Conservation (phyloP, 2,329 filamentous ascomycete species). For the Chalaropsis ovoidea region DNA sequence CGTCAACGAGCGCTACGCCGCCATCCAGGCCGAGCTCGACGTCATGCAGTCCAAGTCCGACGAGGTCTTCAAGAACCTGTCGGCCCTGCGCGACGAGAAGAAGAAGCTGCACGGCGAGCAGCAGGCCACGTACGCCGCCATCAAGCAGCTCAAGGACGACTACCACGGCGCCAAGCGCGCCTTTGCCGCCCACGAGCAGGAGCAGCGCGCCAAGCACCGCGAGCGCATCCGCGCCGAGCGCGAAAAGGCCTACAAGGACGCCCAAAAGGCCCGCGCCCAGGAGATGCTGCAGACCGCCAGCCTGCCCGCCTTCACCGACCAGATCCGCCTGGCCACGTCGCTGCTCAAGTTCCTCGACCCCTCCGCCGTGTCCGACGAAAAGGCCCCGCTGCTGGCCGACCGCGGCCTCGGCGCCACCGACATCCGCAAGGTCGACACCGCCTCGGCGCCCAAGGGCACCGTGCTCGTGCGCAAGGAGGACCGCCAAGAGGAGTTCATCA, state of each 20-base stretch:
- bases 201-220: constrained; percentile 63
- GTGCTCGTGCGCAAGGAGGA: constrained; percentile 71
- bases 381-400: constrained; percentile 52
- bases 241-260: constrained; percentile 59
- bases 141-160: constrained; percentile 81
- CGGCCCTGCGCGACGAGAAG: constrained; percentile 72
- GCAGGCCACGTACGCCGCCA: constrained; percentile 70
- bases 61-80: constrained; percentile 78
- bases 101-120: constrained; percentile 75
- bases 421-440: constrained; percentile 72
- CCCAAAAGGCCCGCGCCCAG: constrained; percentile 65
- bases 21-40: constrained; percentile 80
- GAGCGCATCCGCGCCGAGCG: constrained; percentile 77
- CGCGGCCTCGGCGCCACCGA: constrained; percentile 69
- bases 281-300: constrained; percentile 70
- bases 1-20: constrained; percentile 73
- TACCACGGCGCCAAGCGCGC: constrained; percentile 77
- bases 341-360: constrained; percentile 90
- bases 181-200: constrained; percentile 71
- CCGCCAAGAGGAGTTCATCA: constrained; percentile 76
- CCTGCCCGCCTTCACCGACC: constrained; percentile 80
- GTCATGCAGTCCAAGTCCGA: constrained; percentile 86
- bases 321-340: constrained; percentile 80
- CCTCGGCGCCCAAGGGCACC: constrained; percentile 68
- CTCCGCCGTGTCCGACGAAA: constrained; percentile 52